These are phyloP conservation scores for Blastocystis sp. DNA, from an alignment of 352 stramenopile species.

Conservation along the genomic window DNA sequence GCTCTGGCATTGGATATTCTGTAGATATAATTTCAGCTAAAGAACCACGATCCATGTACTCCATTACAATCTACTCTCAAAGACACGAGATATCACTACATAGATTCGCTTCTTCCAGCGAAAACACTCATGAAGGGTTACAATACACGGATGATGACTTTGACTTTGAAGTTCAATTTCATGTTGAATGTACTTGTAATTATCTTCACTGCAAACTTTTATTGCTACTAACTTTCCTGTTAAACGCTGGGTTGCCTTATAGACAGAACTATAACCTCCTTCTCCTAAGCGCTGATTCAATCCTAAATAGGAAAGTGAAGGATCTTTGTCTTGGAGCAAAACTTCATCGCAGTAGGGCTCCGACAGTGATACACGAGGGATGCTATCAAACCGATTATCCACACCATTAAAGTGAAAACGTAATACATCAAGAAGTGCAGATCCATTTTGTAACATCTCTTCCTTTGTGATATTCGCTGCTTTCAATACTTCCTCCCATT, in stretches of 20 bases:
- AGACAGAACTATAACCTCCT: slow-evolving; percentile 74
- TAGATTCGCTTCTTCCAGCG: slow-evolving; percentile 71
- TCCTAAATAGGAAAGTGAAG: slow-evolving; percentile 39
- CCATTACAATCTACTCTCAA: slow-evolving; percentile 85
- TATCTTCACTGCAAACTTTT: slow-evolving; percentile 71
- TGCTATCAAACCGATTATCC: slow-evolving; percentile 53
- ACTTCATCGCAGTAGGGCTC: slow-evolving; percentile 33
- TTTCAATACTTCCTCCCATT: slow-evolving; percentile 74
- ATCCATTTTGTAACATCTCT: slow-evolving; percentile 74
- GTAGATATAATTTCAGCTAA: slow-evolving; percentile 79
- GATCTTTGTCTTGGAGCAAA: slow-evolving; percentile 69
- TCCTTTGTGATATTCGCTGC: slow-evolving; percentile 75
- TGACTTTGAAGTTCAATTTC: slow-evolving; percentile 76
- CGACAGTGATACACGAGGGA: neutral
- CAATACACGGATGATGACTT: slow-evolving; percentile 74
- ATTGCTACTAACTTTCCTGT: slow-evolving; percentile 73
- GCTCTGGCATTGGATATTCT: slow-evolving; percentile 73
- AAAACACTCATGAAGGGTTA: slow-evolving; percentile 74
- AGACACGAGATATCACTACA: neutral
- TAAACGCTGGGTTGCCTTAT: slow-evolving; percentile 70
- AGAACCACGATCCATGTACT: slow-evolving; percentile 85
- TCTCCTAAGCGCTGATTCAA: slow-evolving; percentile 72
- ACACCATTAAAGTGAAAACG: slow-evolving; percentile 75
- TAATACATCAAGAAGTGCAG: slow-evolving; percentile 75
- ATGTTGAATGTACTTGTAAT: slow-evolving; percentile 74